Evolutionary conservation across 192 early-diverging fungal species (phyloP).

Genomic region (Helicostylum pulchrum): DNA sequence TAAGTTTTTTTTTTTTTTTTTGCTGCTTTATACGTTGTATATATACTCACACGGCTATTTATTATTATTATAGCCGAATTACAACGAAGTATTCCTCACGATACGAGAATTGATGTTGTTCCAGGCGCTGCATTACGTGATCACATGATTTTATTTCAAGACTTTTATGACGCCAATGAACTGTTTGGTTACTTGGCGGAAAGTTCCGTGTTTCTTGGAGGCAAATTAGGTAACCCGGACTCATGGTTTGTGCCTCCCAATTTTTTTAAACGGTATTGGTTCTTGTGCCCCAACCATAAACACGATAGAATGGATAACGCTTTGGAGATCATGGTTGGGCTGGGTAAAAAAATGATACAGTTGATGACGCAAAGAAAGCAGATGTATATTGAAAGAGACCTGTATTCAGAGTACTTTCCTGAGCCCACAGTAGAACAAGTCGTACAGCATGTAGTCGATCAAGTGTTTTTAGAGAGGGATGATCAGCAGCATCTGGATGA

Average conservation of each 20-base stretch:
- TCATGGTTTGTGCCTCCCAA: constrained; percentile 30
- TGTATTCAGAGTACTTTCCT: constrained; percentile 22
- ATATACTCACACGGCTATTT: neutral
- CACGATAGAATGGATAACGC: constrained; percentile 23
- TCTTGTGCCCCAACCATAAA: constrained; percentile 28
- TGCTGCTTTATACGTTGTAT: neutral
- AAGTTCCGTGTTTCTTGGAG: constrained; percentile 23
- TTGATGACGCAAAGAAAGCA: constrained; percentile 20
- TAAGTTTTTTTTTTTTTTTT: constrained; percentile 7
- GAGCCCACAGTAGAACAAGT: neutral
- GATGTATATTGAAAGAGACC: constrained; percentile 30
- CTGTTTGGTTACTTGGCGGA: constrained; percentile 22
- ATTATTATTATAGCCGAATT: constrained; percentile 28
- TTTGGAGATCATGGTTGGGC: constrained; percentile 15
- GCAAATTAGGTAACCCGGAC: constrained; percentile 28
- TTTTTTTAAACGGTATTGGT: constrained; percentile 31
- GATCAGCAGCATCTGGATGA: neutral
- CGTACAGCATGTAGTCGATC: neutral
- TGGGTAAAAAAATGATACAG: constrained; percentile 20
- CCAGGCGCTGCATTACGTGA: constrained; percentile 35
- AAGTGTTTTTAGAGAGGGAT: neutral
- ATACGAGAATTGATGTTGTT: constrained; percentile 28
- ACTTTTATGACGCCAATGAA: constrained; percentile 32
- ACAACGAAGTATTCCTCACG: constrained; percentile 29
- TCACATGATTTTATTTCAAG: constrained; percentile 31